Conservation (phyloP, 2,329 filamentous ascomycete genomes). For the Atkinsonella texensis region DNA sequence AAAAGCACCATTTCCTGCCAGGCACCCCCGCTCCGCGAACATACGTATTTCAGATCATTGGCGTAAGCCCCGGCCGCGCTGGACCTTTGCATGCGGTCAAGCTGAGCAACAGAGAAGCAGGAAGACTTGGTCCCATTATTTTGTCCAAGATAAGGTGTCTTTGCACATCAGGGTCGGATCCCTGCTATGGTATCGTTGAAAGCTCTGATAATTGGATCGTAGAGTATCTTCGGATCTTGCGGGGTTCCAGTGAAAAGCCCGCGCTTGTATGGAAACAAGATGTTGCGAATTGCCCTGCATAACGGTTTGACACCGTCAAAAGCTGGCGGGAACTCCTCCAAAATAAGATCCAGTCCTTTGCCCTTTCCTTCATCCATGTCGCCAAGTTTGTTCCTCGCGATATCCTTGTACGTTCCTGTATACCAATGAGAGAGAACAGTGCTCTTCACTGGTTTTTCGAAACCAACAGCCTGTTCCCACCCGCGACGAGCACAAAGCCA, state of each 20-base stretch:
- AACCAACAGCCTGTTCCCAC: too few relatives aligned
- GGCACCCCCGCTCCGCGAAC: too few relatives aligned
- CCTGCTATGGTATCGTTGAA: constrained; percentile 3
- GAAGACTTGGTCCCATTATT: too few relatives aligned
- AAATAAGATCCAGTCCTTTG: neutral
- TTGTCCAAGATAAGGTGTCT: too few relatives aligned
- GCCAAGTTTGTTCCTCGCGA: neutral
- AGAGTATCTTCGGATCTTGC: constrained; percentile 1
- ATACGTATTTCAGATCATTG: too few relatives aligned
- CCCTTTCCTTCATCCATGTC: neutral
- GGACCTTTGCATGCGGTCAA: too few relatives aligned
- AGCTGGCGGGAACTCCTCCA: neutral
- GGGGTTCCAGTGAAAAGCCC: constrained; percentile 1
- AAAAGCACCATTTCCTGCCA: too few relatives aligned
- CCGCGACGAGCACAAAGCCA: too few relatives aligned
- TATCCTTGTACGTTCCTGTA: neutral
- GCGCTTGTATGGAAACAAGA: neutral
- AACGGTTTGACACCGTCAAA: neutral
- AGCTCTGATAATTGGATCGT: neutral
- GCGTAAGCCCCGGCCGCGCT: too few relatives aligned
- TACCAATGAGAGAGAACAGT: neutral
- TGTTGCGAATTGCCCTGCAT: neutral
- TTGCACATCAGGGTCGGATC: neutral
- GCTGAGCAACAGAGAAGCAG: too few relatives aligned
- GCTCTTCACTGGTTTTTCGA: too few relatives aligned